Percentiles rank a stretch among this genome's conserved stretches.
Evolutionary conservation across 176 grass and related monocot genomes (phyloP).

Genomic region (Triticum monococcum): DNA sequence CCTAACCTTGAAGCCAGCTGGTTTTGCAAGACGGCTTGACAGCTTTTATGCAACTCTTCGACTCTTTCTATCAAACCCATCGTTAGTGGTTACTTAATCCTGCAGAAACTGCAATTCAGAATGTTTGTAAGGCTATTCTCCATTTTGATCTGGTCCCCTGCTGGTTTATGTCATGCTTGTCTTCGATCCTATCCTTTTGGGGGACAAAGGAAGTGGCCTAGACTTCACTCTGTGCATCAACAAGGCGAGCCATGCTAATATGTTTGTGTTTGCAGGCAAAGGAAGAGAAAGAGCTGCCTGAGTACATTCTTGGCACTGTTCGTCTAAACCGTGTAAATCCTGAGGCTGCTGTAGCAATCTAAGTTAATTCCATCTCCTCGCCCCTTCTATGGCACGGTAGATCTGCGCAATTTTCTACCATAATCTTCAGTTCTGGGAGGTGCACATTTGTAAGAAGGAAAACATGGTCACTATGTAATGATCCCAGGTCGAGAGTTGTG

Average conservation of each 20-base stretch:
- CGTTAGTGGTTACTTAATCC: not conserved
- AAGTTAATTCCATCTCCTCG: not conserved
- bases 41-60: not conserved
- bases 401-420: not conserved
- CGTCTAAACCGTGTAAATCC: slow-evolving; percentile 67
- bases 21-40: not conserved
- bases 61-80: not conserved
- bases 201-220: not conserved
- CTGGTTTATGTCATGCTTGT: not conserved
- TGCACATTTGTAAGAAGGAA: slow-evolving; percentile 6
- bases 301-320: slow-evolving; percentile 93
- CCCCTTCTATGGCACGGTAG: not conserved
- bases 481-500: not conserved
- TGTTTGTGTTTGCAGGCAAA: slow-evolving; percentile 62
- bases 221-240: not conserved
- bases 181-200: not conserved
- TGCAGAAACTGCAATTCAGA: not conserved
- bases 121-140: not conserved
- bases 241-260: slow-evolving; percentile 10
- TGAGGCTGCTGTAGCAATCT: slow-evolving; percentile 53
- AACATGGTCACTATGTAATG: not conserved
- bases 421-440: not conserved
- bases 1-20: not conserved
- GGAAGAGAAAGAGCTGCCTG: slow-evolving; percentile 89
- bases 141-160: slow-evolving; percentile 2